Base-by-base conservation (phyloP, 768 basidiomycete genomes). In the Auriscalpium vulgare region DNA sequence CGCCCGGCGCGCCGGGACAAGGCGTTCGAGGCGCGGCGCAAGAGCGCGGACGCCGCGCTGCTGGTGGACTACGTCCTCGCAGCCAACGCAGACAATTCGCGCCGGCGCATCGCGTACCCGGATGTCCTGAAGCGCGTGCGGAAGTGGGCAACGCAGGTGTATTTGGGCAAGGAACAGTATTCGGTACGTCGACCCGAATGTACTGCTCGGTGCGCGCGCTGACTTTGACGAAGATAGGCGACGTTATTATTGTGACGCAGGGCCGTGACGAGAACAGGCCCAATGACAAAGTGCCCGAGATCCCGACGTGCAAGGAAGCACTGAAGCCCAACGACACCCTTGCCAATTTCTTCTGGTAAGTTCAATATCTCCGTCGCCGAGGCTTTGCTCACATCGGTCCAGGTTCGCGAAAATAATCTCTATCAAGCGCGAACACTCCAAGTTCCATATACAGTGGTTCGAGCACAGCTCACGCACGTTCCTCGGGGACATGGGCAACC, bases 381-480 rank as follows among this genome's bases (percentile, higher is more conserved):
- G 6, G 23, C 29, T 29, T 19, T 17, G 38, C 48, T 44, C 10
- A 21, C 11, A 55, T 45, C 13, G 29, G 29, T 47, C 14, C 60
- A 90, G 88, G 87, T 89, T 91, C 67, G 87, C 75, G 0, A 75
- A 74, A 62, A 82, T 91, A 23, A 65, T 83, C 0, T 78, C 74
- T 51, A 76, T 89, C 55, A 67, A 76, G 14, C 69, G 72, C 37
- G 68, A 73, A 14, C 56, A 69, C 5, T 68, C 75, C 52, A 68
- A 56, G 2, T 78, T 79, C 1, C 90, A 92, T 66, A 69, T 87
- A 10, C 87, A 82, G 37, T 92, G 88, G 88, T 79, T 87, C 34
- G 78, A 86, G 53, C 89, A 91, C 62, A 79, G 82, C 0, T 78
- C 80, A 0, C 76, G 79, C 54, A 85, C 82, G 0, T 65, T 80